Conservation (phyloP, 2,329 filamentous ascomycete species). For the Bipolaris cookei region DNA sequence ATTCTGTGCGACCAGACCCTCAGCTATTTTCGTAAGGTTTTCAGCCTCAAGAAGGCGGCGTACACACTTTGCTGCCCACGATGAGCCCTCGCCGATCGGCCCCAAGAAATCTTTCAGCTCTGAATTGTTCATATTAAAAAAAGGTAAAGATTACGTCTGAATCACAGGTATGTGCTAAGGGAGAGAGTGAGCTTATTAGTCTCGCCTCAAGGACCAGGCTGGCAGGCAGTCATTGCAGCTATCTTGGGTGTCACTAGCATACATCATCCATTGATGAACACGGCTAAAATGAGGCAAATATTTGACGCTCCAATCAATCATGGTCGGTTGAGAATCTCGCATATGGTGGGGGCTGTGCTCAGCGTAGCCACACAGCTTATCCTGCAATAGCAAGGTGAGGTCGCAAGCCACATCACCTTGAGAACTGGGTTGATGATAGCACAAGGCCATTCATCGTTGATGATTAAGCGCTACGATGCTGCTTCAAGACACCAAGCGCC, state of each 20-base stretch:
- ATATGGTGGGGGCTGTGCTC: constrained; percentile 1
- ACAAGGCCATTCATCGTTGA: not conserved
- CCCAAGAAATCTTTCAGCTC: not conserved
- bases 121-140: not conserved
- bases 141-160: not conserved
- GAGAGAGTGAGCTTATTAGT: not conserved
- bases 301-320: not conserved
- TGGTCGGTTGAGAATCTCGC: not conserved
- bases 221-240: not conserved
- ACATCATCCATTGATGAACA: not conserved
- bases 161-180: not conserved
- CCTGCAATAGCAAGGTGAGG: not conserved
- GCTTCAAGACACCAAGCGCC: not conserved
- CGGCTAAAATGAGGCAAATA: not conserved
- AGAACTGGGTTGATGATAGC: not conserved
- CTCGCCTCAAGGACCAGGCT: not conserved
- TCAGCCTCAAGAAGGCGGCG: not conserved
- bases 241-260: not conserved
- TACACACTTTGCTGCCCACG: constrained; percentile 1
- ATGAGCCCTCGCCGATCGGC: not conserved
- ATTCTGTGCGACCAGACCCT: not conserved
- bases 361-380: not conserved
- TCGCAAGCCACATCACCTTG: not conserved
- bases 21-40: not conserved
- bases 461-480: not conserved